phyloP scores from a whole-genome alignment of 1,139 yeast species.

The Debaryomyces fabryi region DNA sequence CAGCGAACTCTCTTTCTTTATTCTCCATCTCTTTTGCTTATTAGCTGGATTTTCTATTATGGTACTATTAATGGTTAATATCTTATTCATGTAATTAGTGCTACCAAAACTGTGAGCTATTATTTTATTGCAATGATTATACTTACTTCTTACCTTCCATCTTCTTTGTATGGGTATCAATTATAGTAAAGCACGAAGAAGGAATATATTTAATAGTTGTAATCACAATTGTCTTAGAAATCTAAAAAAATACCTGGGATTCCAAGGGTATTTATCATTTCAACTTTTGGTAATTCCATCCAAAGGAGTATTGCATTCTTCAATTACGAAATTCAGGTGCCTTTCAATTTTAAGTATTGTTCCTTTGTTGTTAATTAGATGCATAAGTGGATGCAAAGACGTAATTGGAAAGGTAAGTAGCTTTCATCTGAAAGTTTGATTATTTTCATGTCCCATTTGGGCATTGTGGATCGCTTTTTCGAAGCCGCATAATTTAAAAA shows the following conservation, averaged over 20 bases:
- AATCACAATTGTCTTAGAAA: neutral
- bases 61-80: constrained; percentile 11
- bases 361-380: neutral
- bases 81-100: neutral
- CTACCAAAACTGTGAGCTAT: neutral
- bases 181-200: neutral
- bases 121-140: neutral
- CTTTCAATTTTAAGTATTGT: neutral
- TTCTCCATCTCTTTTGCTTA: constrained; percentile 54
- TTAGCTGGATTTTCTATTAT: constrained; percentile 47
- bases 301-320: neutral
- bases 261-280: constrained; percentile 11
- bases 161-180: constrained; percentile 20
- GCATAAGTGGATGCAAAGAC: constrained; percentile 5
- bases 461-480: neutral
- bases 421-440: neutral
- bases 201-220: neutral
- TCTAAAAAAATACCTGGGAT: constrained; percentile 5
- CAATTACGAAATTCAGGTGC: neutral
- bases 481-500: neutral
- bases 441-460: neutral
- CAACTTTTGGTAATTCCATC: neutral
- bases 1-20: constrained; percentile 25
- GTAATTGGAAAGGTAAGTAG: neutral
- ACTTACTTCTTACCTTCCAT: constrained; percentile 21